phyloP scores from a whole-genome alignment of 805 yeast species.

The Teunomyces pallodes region DNA sequence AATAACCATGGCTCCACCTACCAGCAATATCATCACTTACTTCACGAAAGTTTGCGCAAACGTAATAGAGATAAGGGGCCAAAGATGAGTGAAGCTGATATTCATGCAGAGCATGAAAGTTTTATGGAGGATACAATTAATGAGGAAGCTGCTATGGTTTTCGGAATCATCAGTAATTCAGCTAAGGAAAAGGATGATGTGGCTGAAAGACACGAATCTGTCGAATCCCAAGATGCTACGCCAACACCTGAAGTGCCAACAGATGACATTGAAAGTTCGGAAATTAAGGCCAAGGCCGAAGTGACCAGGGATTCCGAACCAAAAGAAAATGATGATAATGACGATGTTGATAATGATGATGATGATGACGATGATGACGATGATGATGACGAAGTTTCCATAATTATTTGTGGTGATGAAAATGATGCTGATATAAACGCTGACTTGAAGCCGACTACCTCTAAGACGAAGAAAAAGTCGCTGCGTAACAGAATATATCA shows the following conservation, averaged over 20 bases:
- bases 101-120: constrained; percentile 8
- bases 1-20: constrained; percentile 15
- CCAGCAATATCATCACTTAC: constrained; percentile 13
- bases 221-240: neutral
- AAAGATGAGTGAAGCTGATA: constrained; percentile 6
- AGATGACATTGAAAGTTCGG: constrained; percentile 5
- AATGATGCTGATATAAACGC: constrained; percentile 15
- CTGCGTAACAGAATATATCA: constrained; percentile 11
- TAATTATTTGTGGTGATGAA: constrained; percentile 36
- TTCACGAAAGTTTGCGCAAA: constrained; percentile 8
- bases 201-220: neutral
- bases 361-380: constrained; percentile 31
- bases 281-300: constrained; percentile 1
- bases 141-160: constrained; percentile 44
- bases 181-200: constrained; percentile 1
- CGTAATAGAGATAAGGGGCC: constrained; percentile 10
- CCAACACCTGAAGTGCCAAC: neutral
- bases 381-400: constrained; percentile 38
- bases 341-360: constrained; percentile 17
- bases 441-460: neutral
- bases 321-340: constrained; percentile 10
- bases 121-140: constrained; percentile 23
- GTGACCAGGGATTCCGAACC: neutral
- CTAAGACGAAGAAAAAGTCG: constrained; percentile 3
- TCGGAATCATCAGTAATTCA: constrained; percentile 37